Percentiles rank a stretch among this genome's conserved stretches.
These are phyloP conservation scores for Bidens hawaiensis DNA, from an alignment of 140 eudicot species.

Conservation along the genomic window DNA sequence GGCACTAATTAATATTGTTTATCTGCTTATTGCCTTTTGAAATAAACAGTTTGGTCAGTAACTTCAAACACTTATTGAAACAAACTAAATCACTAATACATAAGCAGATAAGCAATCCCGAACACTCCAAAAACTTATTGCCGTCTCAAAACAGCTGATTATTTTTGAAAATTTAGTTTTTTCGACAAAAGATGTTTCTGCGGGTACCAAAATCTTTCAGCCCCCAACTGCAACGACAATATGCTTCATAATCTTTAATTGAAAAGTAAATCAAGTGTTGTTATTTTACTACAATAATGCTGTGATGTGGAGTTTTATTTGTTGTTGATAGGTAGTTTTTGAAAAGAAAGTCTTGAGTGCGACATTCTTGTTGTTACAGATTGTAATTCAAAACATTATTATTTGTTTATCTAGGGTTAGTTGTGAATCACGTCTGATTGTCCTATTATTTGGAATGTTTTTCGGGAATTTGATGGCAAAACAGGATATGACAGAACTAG, in stretches of 20 bases:
- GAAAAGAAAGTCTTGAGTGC: slow-evolving; percentile 11
- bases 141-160: no score
- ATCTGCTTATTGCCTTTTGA: no score
- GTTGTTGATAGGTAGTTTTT: background rate
- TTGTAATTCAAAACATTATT: background rate
- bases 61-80: background rate
- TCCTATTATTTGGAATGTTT: background rate
- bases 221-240: background rate
- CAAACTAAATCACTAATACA: background rate
- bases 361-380: slow-evolving; percentile 24
- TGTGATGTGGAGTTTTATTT: slow-evolving; percentile 3
- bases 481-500: slow-evolving; percentile 54
- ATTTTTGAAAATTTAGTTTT: no score
- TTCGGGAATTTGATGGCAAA: slow-evolving; percentile 90
- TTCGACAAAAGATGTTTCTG: background rate
- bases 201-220: background rate
- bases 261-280: background rate
- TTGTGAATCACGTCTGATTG: slow-evolving; percentile 16
- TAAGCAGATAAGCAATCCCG: background rate
- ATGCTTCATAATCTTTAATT: background rate
- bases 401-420: background rate
- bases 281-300: slow-evolving; percentile 1
- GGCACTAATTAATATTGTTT: no score
- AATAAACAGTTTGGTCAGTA: background rate
- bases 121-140: background rate